Evolutionary conservation across 2,329 filamentous ascomycete genomes (phyloP), one percentile per base, ranked within the genome.

Genomic region (Magnaporthiopsis rhizophila): DNA sequence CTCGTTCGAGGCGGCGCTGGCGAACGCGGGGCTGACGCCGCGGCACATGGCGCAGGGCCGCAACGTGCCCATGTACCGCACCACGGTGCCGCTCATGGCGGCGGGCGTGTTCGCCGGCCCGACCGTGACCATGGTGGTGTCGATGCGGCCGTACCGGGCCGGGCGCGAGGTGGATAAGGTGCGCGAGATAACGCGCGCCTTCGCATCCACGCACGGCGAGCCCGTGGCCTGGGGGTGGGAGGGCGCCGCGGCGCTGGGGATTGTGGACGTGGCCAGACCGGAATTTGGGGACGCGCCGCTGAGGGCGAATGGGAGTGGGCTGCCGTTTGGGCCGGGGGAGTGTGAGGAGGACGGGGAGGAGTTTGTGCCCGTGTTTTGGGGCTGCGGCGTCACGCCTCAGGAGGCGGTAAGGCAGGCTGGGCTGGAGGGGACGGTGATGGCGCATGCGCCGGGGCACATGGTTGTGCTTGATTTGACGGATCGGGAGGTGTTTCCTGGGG

Each of bases 301-400:
- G 36, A 36, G 61, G 24, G 67, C 68, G 32, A 77, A 79, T 36
- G 82, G 80, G 0, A 69, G 72, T 62, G 72, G 72, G 30, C 66
- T 76, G 32, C 67, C 73, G 15, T 71, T 73, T 32, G 64, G 61
- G 28, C 61, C 61, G 24, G 61, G 71, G 1, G 68, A 71, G 24
- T 30, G 28, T 3, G 68, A 71, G 21, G 75, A 79, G 72, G 73
- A 74, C 26, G 74, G 78, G 18, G 74, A 77, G 18, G 76, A 80
- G 2, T 75, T 80, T 32, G 76, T 86, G 36, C 83, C 83, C 0
- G 80, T 86, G 4, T 86, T 86, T 67, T 84, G 86, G 85, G 86
- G 84, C 0, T 89, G 86, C 69, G 86, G 86, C 45, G 86, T 89
- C 13, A 89, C 86, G 53, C 86, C 87, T 1, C 86, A 89, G 70